Percentiles rank a stretch among this genome's conserved stretches.
Conservation (phyloP, 2,329 filamentous ascomycete species). For the Fusarium mangiferae region DNA sequence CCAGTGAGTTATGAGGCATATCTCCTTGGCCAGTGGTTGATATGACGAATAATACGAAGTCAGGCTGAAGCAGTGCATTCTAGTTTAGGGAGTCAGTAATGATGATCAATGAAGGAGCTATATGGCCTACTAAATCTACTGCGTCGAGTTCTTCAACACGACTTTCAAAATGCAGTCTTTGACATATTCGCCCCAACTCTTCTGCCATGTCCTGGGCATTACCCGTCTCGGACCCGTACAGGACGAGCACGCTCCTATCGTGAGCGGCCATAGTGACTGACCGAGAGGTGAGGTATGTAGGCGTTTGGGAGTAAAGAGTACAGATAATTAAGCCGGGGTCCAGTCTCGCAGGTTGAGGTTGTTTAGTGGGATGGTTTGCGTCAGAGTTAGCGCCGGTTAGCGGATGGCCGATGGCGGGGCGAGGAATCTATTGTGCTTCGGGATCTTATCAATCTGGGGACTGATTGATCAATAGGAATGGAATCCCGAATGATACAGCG, state of each 20-base stretch:
- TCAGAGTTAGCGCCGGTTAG: constrained; percentile 35
- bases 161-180: constrained; percentile 82
- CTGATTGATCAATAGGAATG: not conserved
- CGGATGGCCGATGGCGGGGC: constrained; percentile 38
- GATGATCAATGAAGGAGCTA: not conserved
- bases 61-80: constrained; percentile 62
- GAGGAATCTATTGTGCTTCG: constrained; percentile 7
- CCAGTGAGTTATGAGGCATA: constrained; percentile 82
- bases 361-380: constrained; percentile 18
- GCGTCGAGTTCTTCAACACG: constrained; percentile 81
- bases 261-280: constrained; percentile 40
- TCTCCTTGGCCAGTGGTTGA: constrained; percentile 97
- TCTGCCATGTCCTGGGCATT: constrained; percentile 92
- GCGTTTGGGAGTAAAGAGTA: not conserved
- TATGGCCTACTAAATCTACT: constrained; percentile 74
- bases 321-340: not conserved
- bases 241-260: constrained; percentile 68
- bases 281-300: not conserved
- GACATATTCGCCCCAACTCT: constrained; percentile 78
- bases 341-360: constrained; percentile 20
- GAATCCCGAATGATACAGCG: constrained; percentile 18
- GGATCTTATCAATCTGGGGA: constrained; percentile 39
- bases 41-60: constrained; percentile 79
- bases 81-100: constrained; percentile 44
- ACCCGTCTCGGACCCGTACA: constrained; percentile 96